A percentile compares a stretch with the other conserved stretches of the same genome.
phyloP scores from a whole-genome alignment of 176 grass and related monocot species.

The Melocanna baccifera region DNA sequence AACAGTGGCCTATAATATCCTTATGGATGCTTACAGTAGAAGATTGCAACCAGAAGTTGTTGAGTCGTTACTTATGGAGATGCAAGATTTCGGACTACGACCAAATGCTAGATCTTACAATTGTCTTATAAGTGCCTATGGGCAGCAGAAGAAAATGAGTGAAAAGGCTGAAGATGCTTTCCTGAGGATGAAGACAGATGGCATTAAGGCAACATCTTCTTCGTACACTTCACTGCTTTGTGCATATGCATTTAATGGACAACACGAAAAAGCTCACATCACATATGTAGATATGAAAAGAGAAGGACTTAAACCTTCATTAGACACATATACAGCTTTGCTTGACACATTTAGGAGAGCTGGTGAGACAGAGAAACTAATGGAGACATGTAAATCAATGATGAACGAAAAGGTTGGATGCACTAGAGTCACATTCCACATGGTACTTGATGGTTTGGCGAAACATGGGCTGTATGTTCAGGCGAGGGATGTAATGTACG shows the following conservation, averaged over 20 bases:
- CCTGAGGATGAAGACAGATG: slow-evolving; percentile 69
- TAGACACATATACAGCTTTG: slow-evolving; percentile 71
- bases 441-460: slow-evolving; percentile 82
- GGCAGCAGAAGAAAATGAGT: slow-evolving; percentile 73
- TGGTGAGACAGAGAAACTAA: slow-evolving; percentile 58
- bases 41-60: slow-evolving; percentile 82
- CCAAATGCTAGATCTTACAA: slow-evolving; percentile 75
- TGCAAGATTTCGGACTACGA: slow-evolving; percentile 57
- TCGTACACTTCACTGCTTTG: slow-evolving; percentile 64
- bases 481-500: slow-evolving; percentile 71
- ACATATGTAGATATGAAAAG: slow-evolving; percentile 72
- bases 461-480: slow-evolving; percentile 85
- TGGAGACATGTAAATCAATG: slow-evolving; percentile 88
- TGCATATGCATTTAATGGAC: slow-evolving; percentile 71
- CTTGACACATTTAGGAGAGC: slow-evolving; percentile 70
- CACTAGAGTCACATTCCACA: slow-evolving; percentile 63
- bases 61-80: slow-evolving; percentile 62
- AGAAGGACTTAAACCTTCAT: slow-evolving; percentile 66
- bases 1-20: slow-evolving; percentile 71
- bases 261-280: slow-evolving; percentile 54
- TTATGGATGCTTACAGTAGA: slow-evolving; percentile 89
- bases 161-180: slow-evolving; percentile 79
- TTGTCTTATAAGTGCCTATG: slow-evolving; percentile 76
- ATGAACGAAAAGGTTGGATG: slow-evolving; percentile 53
- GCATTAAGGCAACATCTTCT: slow-evolving; percentile 57